These are phyloP conservation scores for Clarireedia sp. DNA, from an alignment of 2,329 filamentous ascomycete species.

Conservation along the genomic window DNA sequence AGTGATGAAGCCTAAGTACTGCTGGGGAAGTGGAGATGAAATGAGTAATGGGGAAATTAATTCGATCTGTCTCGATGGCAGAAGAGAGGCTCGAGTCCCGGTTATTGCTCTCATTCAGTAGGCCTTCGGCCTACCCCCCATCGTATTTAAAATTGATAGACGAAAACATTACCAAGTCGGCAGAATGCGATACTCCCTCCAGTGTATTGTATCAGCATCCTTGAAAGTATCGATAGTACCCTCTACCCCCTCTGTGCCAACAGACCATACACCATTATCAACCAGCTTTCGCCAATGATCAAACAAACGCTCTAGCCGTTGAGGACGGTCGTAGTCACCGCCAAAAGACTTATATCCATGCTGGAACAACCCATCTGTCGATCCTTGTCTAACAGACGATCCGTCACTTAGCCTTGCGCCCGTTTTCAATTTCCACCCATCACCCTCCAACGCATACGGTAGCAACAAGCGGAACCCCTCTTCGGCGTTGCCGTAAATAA, in stretches of 20 bases:
- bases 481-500: slow-evolving; percentile 7
- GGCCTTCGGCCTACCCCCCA: no score
- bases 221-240: slow-evolving; percentile 9
- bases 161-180: slow-evolving; percentile 8
- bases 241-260: slow-evolving; percentile 9
- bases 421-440: not conserved
- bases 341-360: slow-evolving; percentile 3
- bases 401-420: slow-evolving; percentile 3
- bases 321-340: slow-evolving; percentile 1
- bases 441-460: not conserved
- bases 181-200: slow-evolving; percentile 13
- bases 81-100: no score
- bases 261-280: slow-evolving; percentile 9
- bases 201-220: slow-evolving; percentile 13
- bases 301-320: slow-evolving; percentile 7
- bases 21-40: no score
- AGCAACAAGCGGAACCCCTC: not conserved
- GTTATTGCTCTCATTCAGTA: no score
- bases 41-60: no score
- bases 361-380: slow-evolving; percentile 4
- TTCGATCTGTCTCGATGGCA: no score
- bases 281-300: slow-evolving; percentile 9
- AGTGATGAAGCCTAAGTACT: no score
- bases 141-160: no score
- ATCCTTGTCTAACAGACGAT: not conserved